A percentile compares a stretch with the other conserved stretches of the same genome.
Evolutionary conservation across 345 rosid species (phyloP).

Genomic region (Eucalyptus virginea): DNA sequence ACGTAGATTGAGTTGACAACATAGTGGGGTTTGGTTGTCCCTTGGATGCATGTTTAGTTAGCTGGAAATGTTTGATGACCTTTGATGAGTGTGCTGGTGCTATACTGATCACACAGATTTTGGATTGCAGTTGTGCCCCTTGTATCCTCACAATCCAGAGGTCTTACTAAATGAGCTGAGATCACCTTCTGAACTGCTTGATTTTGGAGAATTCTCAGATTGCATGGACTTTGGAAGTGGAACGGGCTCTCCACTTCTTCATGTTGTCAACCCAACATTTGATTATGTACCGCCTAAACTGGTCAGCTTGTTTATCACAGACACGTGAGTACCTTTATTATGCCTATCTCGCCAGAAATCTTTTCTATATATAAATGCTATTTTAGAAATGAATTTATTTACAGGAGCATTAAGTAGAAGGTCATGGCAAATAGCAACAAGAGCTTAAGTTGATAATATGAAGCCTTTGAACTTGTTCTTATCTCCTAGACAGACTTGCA

Average conservation of each 20-base stretch:
- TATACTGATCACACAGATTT: background rate
- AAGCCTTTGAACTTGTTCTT: background rate
- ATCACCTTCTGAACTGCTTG: conserved; percentile 90
- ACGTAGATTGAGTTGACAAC: background rate
- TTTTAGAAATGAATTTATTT: background rate
- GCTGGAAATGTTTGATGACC: background rate
- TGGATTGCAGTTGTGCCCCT: conserved; percentile 73
- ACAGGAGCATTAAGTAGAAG: background rate
- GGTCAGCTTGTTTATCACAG: conserved; percentile 95
- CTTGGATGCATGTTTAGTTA: background rate
- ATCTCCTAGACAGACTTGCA: background rate
- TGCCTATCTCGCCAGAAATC: background rate
- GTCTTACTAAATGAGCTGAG: conserved; percentile 87
- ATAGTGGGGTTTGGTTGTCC: background rate
- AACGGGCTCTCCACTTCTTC: conserved; percentile 68
- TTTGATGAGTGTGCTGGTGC: background rate
- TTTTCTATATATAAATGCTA: background rate
- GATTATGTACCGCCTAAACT: conserved; percentile 96
- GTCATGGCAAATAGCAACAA: background rate
- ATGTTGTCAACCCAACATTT: conserved; percentile 88
- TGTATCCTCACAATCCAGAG: conserved; percentile 98
- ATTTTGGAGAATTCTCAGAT: conserved; percentile 98
- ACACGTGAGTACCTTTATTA: conserved; percentile 57
- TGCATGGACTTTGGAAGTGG: conserved; percentile 74
- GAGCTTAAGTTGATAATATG: background rate